Conservation (phyloP, 495 filamentous ascomycete species). For the Xanthoparmelia taractica region DNA sequence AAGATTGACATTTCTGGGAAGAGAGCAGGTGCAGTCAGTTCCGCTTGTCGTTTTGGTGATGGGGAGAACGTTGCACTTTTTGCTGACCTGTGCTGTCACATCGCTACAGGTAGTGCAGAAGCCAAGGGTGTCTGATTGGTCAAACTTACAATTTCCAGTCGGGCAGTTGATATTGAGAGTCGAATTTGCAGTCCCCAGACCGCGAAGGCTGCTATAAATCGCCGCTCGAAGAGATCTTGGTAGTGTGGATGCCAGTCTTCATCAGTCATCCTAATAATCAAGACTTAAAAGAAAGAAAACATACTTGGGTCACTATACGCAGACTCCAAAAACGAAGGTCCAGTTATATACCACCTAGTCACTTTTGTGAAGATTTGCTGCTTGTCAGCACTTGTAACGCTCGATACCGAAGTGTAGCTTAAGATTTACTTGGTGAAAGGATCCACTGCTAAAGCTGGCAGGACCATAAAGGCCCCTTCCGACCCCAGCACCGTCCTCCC, state of each 20-base stretch:
- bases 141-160: constrained; percentile 1
- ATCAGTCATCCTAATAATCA: background rate
- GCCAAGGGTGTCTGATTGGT: background rate
- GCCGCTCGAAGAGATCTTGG: background rate
- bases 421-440: background rate
- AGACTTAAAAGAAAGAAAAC: background rate
- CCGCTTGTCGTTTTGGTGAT: background rate
- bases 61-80: background rate
- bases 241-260: background rate
- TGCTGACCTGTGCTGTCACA: background rate
- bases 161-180: background rate
- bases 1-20: background rate
- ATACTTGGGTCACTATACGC: background rate
- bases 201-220: background rate
- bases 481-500: background rate
- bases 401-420: background rate
- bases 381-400: background rate
- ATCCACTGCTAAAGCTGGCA: background rate
- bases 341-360: background rate
- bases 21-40: background rate
- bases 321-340: background rate
- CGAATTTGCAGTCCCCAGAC: background rate
- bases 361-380: background rate
- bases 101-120: constrained; percentile 2
- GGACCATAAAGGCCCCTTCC: background rate